Conservation (phyloP, 805 yeast species). For the Metschnikowia orientalis region DNA sequence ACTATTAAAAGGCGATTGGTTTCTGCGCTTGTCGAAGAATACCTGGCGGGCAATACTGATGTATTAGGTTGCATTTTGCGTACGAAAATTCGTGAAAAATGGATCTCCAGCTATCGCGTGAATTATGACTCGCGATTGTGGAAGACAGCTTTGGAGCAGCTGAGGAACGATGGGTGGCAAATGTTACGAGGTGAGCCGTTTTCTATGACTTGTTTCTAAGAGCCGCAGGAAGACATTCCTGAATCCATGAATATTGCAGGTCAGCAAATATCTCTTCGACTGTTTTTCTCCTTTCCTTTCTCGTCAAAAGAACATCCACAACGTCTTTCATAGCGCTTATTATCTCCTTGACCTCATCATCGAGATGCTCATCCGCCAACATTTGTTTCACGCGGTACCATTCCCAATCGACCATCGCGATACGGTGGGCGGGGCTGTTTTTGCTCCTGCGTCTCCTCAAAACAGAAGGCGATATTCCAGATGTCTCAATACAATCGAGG, state of each 20-base stretch:
- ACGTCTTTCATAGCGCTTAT: conserved; percentile 21
- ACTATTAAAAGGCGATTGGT: too few species aligned
- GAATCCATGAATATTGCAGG: conserved; percentile 25
- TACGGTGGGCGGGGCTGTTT: conserved; percentile 74
- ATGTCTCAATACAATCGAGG: conserved; percentile 28
- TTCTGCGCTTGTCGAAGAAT: too few species aligned
- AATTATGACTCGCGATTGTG: too few species aligned
- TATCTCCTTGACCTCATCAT: conserved; percentile 8
- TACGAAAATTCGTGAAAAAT: too few species aligned
- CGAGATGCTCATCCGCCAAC: conserved; percentile 7
- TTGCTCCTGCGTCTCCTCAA: conserved; percentile 39
- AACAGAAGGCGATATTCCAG: conserved; percentile 38
- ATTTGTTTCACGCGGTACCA: conserved; percentile 51
- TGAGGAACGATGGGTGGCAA: too few species aligned
- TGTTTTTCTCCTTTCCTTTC: conserved; percentile 32
- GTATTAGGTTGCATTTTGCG: too few species aligned
- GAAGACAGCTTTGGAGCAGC: too few species aligned
- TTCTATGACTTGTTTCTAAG: too few species aligned
- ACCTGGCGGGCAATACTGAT: too few species aligned
- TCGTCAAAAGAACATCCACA: conserved; percentile 33
- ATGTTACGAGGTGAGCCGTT: too few species aligned
- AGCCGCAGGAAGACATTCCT: conserved; percentile 16
- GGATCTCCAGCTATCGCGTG: too few species aligned
- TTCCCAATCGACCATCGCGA: conserved; percentile 88
- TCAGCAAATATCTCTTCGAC: conserved; percentile 18